Conservation (phyloP, 306 rosid species). For the Acacia acuminata region DNA sequence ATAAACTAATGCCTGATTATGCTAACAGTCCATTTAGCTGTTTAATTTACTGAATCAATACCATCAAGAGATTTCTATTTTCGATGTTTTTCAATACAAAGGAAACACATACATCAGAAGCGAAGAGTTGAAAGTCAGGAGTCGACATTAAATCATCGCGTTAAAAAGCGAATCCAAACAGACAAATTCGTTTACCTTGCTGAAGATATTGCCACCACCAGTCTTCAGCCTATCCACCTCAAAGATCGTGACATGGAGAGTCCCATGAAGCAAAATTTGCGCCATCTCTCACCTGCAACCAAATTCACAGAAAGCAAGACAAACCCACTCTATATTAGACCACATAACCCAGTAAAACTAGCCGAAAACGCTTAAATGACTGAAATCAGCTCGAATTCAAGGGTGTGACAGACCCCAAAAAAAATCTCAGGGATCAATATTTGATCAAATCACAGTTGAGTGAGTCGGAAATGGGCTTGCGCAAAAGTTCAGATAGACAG, state of each 20-base stretch:
- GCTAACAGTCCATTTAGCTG: constrained; percentile 7
- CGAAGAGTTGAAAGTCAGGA: neutral
- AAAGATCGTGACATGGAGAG: constrained; percentile 81
- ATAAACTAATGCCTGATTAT: constrained; percentile 12
- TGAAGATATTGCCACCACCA: constrained; percentile 57
- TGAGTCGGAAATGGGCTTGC: neutral
- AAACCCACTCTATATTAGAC: constrained; percentile 31
- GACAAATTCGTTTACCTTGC: constrained; percentile 51
- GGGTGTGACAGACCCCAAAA: neutral
- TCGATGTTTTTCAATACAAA: constrained; percentile 18
- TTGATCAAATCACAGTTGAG: constrained; percentile 32
- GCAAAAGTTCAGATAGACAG: neutral
- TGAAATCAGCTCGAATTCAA: neutral
- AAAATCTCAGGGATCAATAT: constrained; percentile 25
- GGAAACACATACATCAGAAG: constrained; percentile 20
- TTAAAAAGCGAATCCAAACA: neutral
- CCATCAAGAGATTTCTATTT: constrained; percentile 19
- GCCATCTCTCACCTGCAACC: constrained; percentile 80
- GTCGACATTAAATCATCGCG: neutral
- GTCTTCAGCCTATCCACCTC: constrained; percentile 67
- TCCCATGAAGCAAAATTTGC: constrained; percentile 74
- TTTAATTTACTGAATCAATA: constrained; percentile 1
- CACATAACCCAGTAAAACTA: constrained; percentile 14
- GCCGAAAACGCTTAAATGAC: neutral
- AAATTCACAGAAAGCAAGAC: constrained; percentile 23